Evolutionary conservation across 2,329 filamentous ascomycete genomes (phyloP).

Genomic region (Aspergillus fructus): DNA sequence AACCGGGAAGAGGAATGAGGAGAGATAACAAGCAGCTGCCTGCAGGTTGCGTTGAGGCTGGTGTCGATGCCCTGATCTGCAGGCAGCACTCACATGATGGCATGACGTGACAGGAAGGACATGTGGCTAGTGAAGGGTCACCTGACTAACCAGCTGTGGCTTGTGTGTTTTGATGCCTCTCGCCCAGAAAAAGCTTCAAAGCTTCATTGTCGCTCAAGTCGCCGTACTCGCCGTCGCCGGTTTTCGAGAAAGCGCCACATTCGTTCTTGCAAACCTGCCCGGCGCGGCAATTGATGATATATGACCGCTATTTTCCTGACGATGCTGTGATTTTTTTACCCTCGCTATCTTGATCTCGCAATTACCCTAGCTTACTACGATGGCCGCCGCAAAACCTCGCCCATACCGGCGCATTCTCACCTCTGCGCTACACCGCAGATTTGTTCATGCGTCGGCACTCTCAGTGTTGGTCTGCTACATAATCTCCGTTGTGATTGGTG

Average conservation of each 20-base stretch:
- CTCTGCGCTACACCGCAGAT: slow-evolving; percentile 81
- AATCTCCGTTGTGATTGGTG: slow-evolving; percentile 68
- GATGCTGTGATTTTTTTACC: slow-evolving; percentile 23
- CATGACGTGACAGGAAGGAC: slow-evolving; percentile 21
- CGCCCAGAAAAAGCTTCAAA: slow-evolving; percentile 23
- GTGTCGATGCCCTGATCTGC: slow-evolving; percentile 22
- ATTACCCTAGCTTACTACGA: slow-evolving; percentile 30
- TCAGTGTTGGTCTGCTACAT: slow-evolving; percentile 71
- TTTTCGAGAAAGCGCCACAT: slow-evolving; percentile 2
- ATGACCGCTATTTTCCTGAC: slow-evolving; percentile 7
- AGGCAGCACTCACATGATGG: slow-evolving; percentile 24
- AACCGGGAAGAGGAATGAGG: slow-evolving; percentile 7
- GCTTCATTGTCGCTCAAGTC: slow-evolving; percentile 8
- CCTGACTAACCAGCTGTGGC: slow-evolving; percentile 25
- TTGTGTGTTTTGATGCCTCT: slow-evolving; percentile 38
- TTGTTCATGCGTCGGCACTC: slow-evolving; percentile 72
- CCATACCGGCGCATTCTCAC: slow-evolving; percentile 87
- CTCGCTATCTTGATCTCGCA: slow-evolving; percentile 17
- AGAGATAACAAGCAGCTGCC: slow-evolving; percentile 15
- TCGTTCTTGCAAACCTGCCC: neutral
- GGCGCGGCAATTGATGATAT: neutral
- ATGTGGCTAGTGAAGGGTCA: slow-evolving; percentile 18
- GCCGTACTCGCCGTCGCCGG: slow-evolving; percentile 17
- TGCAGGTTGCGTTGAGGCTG: slow-evolving; percentile 16
- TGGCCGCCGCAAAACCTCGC: slow-evolving; percentile 40